phyloP scores from a whole-genome alignment of 768 basidiomycete genomes.

The Boletus vinaceobasis region DNA sequence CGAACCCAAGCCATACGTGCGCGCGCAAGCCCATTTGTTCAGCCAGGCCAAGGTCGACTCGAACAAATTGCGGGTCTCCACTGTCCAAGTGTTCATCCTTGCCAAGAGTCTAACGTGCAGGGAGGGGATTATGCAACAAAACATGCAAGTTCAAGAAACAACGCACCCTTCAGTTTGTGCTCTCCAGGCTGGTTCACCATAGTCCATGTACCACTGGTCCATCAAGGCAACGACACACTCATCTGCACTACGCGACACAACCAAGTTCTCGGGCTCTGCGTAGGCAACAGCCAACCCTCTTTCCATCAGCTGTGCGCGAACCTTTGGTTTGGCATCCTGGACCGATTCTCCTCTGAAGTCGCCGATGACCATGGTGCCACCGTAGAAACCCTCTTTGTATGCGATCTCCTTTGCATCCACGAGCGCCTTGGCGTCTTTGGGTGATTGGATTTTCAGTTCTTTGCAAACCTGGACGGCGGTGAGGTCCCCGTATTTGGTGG shows the following conservation, averaged over 20 bases:
- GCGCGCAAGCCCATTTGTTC: slow-evolving; percentile 99
- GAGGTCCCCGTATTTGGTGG: slow-evolving; percentile 90
- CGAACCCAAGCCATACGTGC: slow-evolving; percentile 93
- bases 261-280: slow-evolving; percentile 90
- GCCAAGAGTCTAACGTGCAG: slow-evolving; percentile 58
- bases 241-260: slow-evolving; percentile 88
- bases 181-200: slow-evolving; percentile 90
- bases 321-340: slow-evolving; percentile 88
- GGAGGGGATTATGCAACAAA: not conserved
- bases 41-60: slow-evolving; percentile 92
- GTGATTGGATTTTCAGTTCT: slow-evolving; percentile 90
- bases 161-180: slow-evolving; percentile 77
- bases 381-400: slow-evolving; percentile 98
- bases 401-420: slow-evolving; percentile 96
- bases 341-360: slow-evolving; percentile 87
- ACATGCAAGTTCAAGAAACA: not conserved
- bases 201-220: slow-evolving; percentile 99
- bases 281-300: slow-evolving; percentile 80
- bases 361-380: slow-evolving; percentile 86
- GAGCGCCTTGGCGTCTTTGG: slow-evolving; percentile 90
- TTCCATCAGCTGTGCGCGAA: slow-evolving; percentile 79
- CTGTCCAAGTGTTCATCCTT: slow-evolving; percentile 84
- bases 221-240: slow-evolving; percentile 97
- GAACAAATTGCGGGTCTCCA: slow-evolving; percentile 91
- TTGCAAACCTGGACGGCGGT: slow-evolving; percentile 81